Conservation (phyloP, 2,329 filamentous ascomycete species). For the Pseudocercospora musae region DNA sequence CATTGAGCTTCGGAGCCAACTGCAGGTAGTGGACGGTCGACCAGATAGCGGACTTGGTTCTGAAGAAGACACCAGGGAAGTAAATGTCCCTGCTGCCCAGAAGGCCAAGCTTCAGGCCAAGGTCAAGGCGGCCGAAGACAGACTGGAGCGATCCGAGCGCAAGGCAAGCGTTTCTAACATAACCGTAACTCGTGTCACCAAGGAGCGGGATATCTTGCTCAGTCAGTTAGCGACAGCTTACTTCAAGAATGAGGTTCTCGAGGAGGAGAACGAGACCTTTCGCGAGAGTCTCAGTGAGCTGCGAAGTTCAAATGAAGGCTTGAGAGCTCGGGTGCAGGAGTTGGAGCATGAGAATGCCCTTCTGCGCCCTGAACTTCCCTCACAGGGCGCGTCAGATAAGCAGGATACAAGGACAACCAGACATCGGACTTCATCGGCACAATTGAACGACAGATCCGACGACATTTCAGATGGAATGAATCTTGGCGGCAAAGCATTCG, state of each 20-base stretch:
- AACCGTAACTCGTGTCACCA: constrained; percentile 59
- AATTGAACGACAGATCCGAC: neutral
- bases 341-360: constrained; percentile 42
- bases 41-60: constrained; percentile 49
- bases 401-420: neutral
- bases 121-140: constrained; percentile 58
- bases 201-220: constrained; percentile 64
- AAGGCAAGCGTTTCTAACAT: constrained; percentile 62
- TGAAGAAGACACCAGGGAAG: constrained; percentile 43
- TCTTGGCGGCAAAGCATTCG: neutral
- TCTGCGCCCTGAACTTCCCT: constrained; percentile 38
- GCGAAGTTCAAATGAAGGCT: constrained; percentile 83
- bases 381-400: constrained; percentile 20
- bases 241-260: constrained; percentile 52
- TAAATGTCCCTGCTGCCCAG: constrained; percentile 44
- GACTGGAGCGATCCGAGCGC: constrained; percentile 60
- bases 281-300: constrained; percentile 52
- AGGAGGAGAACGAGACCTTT: constrained; percentile 53
- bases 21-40: constrained; percentile 42
- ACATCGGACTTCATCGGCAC: neutral
- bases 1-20: constrained; percentile 49
- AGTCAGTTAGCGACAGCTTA: constrained; percentile 61
- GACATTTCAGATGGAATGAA: constrained; percentile 12
- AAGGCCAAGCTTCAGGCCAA: constrained; percentile 60
- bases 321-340: constrained; percentile 36